Base-by-base conservation (phyloP, 2,329 filamentous ascomycete species). In the Ophiostoma fasciatum region DNA sequence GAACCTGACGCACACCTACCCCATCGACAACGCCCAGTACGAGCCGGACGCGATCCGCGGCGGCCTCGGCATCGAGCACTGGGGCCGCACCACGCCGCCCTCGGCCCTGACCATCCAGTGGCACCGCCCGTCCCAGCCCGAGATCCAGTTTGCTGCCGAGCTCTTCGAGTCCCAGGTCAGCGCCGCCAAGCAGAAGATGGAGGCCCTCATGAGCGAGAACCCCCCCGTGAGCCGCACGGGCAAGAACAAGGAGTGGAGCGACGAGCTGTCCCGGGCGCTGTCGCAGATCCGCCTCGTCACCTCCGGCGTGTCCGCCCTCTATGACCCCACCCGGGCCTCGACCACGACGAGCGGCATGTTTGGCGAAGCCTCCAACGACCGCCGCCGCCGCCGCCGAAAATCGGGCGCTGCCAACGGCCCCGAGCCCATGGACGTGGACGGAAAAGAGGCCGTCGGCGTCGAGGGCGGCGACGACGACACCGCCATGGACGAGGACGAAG, bases 211-310 rank as follows among this genome's bases (percentile, higher is more conserved):
- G 51, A 78, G 82, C 42, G 77, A 83, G 31, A 71, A 79, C 25
- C 79, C 85, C 2, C 78, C 76, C 3, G 78, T 96, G 36, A 92
- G 85, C 55, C 74, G 88, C 38, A 88, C 87, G 46, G 90, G 90
- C 26, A 94, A 88, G 54, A 92, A 93, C 47, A 98, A 96, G 57
- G 88, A 94, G 49, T 98, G 90, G 90, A 94, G 88, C 0, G 90
- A 98, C 53, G 92, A 98, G 54, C 79, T 96, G 20, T 88, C 85
- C 2, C 68, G 90, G 37, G 84, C 94, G 46, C 68, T 98, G 38
- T 82, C 88, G 11, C 77, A 94, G 35, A 65, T 98, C 12, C 71
- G 88, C 21, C 67, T 98, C n/a, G 74, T 94, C 30, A 74, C 93
- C 19, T 92, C 88, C 4, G 90, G 90, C 36, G 77, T 94, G 39